phyloP scores from a whole-genome alignment of 805 yeast species.

The Metschnikowia corniflorae region DNA sequence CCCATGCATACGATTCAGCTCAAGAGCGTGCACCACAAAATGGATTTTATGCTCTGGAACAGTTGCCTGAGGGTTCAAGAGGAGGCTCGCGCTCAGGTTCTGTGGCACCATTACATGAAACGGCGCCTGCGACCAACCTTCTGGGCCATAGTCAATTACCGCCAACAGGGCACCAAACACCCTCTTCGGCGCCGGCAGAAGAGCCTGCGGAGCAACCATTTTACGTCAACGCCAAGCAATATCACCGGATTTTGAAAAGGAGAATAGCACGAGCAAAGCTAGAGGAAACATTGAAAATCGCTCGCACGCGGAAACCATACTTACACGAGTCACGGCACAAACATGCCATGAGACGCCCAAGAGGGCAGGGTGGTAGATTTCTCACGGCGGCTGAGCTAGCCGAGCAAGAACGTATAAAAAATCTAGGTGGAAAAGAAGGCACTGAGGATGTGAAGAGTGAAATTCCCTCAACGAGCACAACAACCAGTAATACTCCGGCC shows the following conservation, averaged over 20 bases:
- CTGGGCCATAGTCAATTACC: conserved; percentile 7
- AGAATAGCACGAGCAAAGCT: conserved; percentile 90
- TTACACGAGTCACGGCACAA: conserved; percentile 96
- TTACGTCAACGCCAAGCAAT: conserved; percentile 96
- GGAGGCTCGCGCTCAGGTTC: no score
- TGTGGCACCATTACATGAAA: no score
- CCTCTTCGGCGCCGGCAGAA: conserved; percentile 11
- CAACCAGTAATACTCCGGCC: conserved; percentile 2
- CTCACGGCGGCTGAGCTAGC: conserved; percentile 79
- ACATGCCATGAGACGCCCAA: conserved; percentile 98
- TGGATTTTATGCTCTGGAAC: conserved; percentile 13
- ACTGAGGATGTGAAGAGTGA: conserved; percentile 5
- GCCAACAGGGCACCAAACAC: conserved; percentile 8
- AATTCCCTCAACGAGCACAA: conserved; percentile 2
- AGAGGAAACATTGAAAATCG: conserved; percentile 83
- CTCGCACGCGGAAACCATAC: conserved; percentile 89
- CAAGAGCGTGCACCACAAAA: conserved; percentile 14
- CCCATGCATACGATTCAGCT: conserved; percentile 12
- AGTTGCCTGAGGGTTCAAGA: conserved; percentile 11
- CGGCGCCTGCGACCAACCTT: conserved; percentile 9
- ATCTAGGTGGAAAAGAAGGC: conserved; percentile 31
- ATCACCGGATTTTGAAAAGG: conserved; percentile 89
- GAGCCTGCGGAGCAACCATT: conserved; percentile 75
- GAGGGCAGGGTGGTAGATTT: conserved; percentile 98
- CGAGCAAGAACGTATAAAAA: conserved; percentile 40